phyloP scores from a whole-genome alignment of 495 filamentous ascomycete genomes.

The Lasiosphaeria hispida region DNA sequence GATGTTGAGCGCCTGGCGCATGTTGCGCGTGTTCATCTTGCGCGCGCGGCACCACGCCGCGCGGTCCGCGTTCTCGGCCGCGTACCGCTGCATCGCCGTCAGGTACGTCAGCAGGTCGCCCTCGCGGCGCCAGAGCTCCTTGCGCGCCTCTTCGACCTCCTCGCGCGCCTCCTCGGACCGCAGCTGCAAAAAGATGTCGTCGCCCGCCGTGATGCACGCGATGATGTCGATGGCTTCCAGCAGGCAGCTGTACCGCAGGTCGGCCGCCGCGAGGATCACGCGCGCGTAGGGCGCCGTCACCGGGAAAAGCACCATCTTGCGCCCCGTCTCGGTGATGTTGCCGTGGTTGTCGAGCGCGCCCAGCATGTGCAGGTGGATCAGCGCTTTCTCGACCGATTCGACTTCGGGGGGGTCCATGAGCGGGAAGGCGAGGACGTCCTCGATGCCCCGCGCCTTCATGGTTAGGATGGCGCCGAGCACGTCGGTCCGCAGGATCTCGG shows the following conservation, averaged over 20 bases:
- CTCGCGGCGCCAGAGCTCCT: constrained; percentile 73
- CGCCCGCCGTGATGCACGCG: constrained; percentile 75
- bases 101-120: constrained; percentile 90
- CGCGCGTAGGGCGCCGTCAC: constrained; percentile 78
- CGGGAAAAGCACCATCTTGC: constrained; percentile 77
- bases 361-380: constrained; percentile 75
- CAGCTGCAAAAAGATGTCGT: constrained; percentile 81
- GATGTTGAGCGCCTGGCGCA: constrained; percentile 71
- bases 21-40: constrained; percentile 75
- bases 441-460: constrained; percentile 88
- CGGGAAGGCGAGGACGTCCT: constrained; percentile 79
- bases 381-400: constrained; percentile 77
- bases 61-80: constrained; percentile 69
- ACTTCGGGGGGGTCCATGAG: constrained; percentile 78
- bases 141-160: constrained; percentile 66
- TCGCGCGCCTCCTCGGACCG: constrained; percentile 80
- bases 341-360: constrained; percentile 72
- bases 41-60: constrained; percentile 75
- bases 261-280: constrained; percentile 76
- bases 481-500: constrained; percentile 90
- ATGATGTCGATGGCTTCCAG: constrained; percentile 89
- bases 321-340: constrained; percentile 68
- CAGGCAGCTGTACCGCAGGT: constrained; percentile 66
- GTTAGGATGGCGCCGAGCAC: constrained; percentile 80
- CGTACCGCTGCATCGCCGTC: constrained; percentile 76